Conservation (phyloP, 768 basidiomycete genomes). For the Russula foetens region DNA sequence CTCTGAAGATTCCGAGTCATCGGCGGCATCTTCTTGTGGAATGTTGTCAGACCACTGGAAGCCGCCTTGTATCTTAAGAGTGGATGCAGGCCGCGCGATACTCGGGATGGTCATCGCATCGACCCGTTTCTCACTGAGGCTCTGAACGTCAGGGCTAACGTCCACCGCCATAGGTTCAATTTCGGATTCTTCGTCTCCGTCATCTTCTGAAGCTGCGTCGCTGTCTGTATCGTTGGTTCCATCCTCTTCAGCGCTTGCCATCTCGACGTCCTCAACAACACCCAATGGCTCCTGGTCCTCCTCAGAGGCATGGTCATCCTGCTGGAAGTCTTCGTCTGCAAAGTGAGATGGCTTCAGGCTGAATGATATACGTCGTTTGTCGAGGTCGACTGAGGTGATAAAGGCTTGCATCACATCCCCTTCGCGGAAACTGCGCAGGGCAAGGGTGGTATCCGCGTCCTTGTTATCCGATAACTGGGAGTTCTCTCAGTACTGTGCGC, state of each 20-base stretch:
- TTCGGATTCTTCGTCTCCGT: slow-evolving; percentile 14
- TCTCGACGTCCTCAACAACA: slow-evolving; percentile 28
- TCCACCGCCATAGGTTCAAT: slow-evolving; percentile 38
- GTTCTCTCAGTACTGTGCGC: not conserved
- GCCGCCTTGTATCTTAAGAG: slow-evolving; percentile 48
- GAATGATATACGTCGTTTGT: slow-evolving; percentile 74
- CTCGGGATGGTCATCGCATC: not conserved
- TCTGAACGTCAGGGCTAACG: slow-evolving; percentile 24
- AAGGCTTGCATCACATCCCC: slow-evolving; percentile 81
- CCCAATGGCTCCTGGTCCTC: slow-evolving; percentile 27
- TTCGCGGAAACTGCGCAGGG: slow-evolving; percentile 74
- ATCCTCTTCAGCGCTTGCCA: slow-evolving; percentile 25
- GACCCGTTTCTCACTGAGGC: not conserved
- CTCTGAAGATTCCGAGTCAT: slow-evolving; percentile 37
- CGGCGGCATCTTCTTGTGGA: slow-evolving; percentile 32
- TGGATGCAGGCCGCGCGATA: slow-evolving; percentile 21
- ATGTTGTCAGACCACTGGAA: slow-evolving; percentile 62
- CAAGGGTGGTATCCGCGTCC: slow-evolving; percentile 68
- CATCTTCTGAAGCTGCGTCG: slow-evolving; percentile 17
- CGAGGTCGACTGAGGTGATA: slow-evolving; percentile 63
- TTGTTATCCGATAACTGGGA: slow-evolving; percentile 80
- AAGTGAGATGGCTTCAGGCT: slow-evolving; percentile 87
- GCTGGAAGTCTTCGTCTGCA: slow-evolving; percentile 50
- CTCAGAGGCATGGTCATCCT: slow-evolving; percentile 28
- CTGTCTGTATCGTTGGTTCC: not conserved